phyloP scores from a whole-genome alignment of 371 early-diverging fungal species.

The Syncephalastrum contaminatum region DNA sequence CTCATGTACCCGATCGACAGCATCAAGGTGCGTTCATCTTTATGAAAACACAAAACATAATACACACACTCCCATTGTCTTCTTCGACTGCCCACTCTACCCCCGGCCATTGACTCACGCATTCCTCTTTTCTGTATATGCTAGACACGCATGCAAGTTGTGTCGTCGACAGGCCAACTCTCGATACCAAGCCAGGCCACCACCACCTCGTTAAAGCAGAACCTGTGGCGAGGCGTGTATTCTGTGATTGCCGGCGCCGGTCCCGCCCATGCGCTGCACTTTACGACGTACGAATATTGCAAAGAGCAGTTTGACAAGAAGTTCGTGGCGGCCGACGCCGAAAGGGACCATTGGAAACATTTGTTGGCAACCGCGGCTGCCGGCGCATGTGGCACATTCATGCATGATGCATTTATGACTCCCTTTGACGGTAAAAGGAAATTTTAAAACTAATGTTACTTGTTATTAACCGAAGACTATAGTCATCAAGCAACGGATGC shows the following conservation, averaged over 20 bases:
- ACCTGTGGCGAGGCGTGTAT: constrained; percentile 92
- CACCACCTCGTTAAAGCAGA: constrained; percentile 16
- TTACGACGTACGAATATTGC: constrained; percentile 90
- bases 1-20: constrained; percentile 94
- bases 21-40: constrained; percentile 73
- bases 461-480: too few species aligned
- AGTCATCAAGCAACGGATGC: constrained; percentile 97
- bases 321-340: constrained; percentile 41
- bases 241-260: constrained; percentile 94
- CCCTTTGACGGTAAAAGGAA: constrained; percentile 85
- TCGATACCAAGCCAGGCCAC: constrained; percentile 1
- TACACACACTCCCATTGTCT: not conserved
- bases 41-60: constrained; percentile 5
- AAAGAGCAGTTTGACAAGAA: constrained; percentile 61
- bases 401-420: constrained; percentile 89
- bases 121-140: not conserved
- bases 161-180: constrained; percentile 12
- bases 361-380: constrained; percentile 73
- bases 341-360: constrained; percentile 50
- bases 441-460: too few species aligned
- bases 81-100: not conserved
- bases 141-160: constrained; percentile 50
- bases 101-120: not conserved
- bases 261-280: constrained; percentile 95
- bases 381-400: constrained; percentile 89